A percentile compares a stretch with the other conserved stretches of the same genome.
phyloP scores from a whole-genome alignment of 164 flowering plant species.

The Macadamia tetraphylla region DNA sequence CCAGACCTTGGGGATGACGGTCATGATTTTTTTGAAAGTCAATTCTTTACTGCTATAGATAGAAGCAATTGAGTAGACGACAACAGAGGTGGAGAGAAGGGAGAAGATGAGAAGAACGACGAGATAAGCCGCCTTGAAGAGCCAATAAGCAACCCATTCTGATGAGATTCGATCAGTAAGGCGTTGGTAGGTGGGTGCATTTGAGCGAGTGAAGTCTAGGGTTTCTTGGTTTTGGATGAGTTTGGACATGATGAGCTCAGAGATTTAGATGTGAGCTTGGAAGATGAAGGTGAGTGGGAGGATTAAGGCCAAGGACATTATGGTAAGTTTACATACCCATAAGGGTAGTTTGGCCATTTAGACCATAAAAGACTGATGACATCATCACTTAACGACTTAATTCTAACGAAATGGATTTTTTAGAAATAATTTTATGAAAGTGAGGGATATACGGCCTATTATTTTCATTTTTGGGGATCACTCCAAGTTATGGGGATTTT shows the following conservation, averaged over 20 bases:
- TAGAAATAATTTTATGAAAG: too few species aligned
- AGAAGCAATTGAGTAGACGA: constrained; percentile 46
- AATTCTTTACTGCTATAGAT: constrained; percentile 34
- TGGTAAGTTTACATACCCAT: too few species aligned
- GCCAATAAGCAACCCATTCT: neutral
- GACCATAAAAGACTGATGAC: too few species aligned
- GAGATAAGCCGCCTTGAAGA: constrained; percentile 31
- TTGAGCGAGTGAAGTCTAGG: too few species aligned
- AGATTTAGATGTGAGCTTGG: constrained; percentile 38
- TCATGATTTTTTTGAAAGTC: constrained; percentile 34
- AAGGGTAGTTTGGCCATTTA: too few species aligned
- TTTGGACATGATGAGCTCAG: constrained; percentile 25
- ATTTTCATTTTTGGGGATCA: too few species aligned
- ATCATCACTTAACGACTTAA: too few species aligned
- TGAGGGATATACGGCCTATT: too few species aligned
- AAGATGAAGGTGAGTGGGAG: constrained; percentile 61
- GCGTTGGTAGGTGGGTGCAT: too few species aligned
- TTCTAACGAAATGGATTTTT: too few species aligned
- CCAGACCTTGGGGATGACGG: constrained; percentile 20
- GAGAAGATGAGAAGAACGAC: constrained; percentile 26
- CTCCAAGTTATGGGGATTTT: too few species aligned
- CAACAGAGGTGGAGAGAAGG: constrained; percentile 38
- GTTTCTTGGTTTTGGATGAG: constrained; percentile 22
- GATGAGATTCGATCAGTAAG: too few species aligned
- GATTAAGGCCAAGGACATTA: neutral